Percentiles rank a stretch among this genome's conserved stretches.
Evolutionary conservation across 1,139 yeast genomes (phyloP).

Genomic region (Debaryomyces udenii): DNA sequence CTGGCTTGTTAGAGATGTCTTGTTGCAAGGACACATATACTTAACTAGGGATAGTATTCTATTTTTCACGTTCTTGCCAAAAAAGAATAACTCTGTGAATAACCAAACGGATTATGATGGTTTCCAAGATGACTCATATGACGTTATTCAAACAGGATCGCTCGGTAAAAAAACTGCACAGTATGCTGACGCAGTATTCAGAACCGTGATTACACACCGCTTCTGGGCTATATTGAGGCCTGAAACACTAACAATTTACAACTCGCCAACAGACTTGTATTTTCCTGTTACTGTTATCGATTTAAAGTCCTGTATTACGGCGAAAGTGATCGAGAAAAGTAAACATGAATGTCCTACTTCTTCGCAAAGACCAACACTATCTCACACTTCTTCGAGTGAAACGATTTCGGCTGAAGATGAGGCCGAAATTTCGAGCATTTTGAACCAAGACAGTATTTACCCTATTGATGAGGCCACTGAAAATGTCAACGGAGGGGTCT

Average conservation of each 20-base stretch:
- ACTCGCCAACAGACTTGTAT: conserved; percentile 74
- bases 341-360: conserved; percentile 15
- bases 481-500: conserved; percentile 35
- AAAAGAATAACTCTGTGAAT: conserved; percentile 22
- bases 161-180: conserved; percentile 54
- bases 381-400: conserved; percentile 14
- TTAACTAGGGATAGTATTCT: conserved; percentile 66
- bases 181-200: conserved; percentile 43
- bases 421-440: conserved; percentile 28
- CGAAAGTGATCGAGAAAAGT: conserved; percentile 50
- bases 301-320: conserved; percentile 62
- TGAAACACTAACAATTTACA: conserved; percentile 69
- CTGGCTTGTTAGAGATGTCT: conserved; percentile 81
- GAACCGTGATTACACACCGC: conserved; percentile 37
- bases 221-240: conserved; percentile 82
- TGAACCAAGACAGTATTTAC: conserved; percentile 24
- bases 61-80: conserved; percentile 84
- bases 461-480: conserved; percentile 33
- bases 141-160: conserved; percentile 46
- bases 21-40: conserved; percentile 83
- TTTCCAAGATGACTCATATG: conserved; percentile 28
- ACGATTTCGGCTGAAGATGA: conserved; percentile 24
- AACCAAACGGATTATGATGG: conserved; percentile 3
- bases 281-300: conserved; percentile 82
- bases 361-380: conserved; percentile 11